phyloP scores from a whole-genome alignment of 2,329 filamentous ascomycete genomes.

The Cytospora piceae region DNA sequence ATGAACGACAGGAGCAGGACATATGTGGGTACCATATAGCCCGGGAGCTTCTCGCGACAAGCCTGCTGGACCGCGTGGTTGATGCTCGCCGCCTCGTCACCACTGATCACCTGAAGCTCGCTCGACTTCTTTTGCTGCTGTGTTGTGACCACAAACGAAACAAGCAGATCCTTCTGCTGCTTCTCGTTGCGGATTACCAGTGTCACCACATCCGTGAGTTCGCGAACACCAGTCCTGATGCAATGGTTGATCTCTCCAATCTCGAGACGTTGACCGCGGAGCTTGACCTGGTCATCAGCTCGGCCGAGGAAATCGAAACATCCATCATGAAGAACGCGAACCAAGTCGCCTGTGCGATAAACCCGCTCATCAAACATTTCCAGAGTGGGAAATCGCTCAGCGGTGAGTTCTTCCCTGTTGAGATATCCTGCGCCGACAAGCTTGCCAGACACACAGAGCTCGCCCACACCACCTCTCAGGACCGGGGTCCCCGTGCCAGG shows the following conservation, averaged over 20 bases:
- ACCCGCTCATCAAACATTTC: constrained; percentile 61
- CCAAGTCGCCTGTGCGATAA: constrained; percentile 88
- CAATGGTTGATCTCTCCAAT: constrained; percentile 89
- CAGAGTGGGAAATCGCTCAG: constrained; percentile 74
- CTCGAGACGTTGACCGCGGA: constrained; percentile 86
- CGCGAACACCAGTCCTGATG: constrained; percentile 63
- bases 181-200: constrained; percentile 72
- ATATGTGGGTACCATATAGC: constrained; percentile 91
- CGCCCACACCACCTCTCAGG: constrained; percentile 77
- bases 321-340: constrained; percentile 77
- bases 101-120: constrained; percentile 36
- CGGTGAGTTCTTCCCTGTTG: constrained; percentile 76
- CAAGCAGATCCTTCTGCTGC: constrained; percentile 79
- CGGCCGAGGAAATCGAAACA: constrained; percentile 88
- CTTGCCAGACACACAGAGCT: constrained; percentile 85
- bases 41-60: constrained; percentile 72
- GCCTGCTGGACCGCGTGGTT: constrained; percentile 56
- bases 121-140: constrained; percentile 1
- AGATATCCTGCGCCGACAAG: constrained; percentile 90
- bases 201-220: constrained; percentile 72
- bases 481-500: constrained; percentile 73
- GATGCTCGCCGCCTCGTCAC: constrained; percentile 44
- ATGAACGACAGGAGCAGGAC: constrained; percentile 72
- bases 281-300: constrained; percentile 89
- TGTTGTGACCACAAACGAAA: constrained; percentile 68